These are phyloP conservation scores for Massariosphaeria phaeospora DNA, from an alignment of 495 filamentous ascomycete genomes.

Conservation along the genomic window DNA sequence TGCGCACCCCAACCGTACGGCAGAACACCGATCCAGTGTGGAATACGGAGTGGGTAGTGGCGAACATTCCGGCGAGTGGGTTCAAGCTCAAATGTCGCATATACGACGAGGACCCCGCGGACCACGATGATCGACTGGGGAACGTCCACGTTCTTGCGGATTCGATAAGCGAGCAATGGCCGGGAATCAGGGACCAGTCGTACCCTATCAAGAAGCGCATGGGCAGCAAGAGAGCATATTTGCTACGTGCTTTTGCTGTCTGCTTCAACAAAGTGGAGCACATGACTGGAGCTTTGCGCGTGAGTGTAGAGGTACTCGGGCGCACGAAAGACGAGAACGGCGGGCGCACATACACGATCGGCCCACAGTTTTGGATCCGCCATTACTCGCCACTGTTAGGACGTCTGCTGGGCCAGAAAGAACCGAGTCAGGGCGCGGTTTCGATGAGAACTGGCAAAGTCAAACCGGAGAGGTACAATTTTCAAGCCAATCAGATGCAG, in stretches of 20 bases:
- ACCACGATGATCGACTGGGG: conserved; percentile 83
- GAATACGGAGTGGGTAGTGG: conserved; percentile 82
- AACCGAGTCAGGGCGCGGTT: conserved; percentile 41
- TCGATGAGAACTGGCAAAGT: conserved; percentile 40
- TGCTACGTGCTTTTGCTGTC: conserved; percentile 59
- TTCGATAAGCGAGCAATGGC: conserved; percentile 58
- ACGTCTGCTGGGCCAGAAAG: conserved; percentile 71
- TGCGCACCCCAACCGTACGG: conserved; percentile 71
- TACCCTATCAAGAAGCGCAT: conserved; percentile 77
- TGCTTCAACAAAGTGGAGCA: conserved; percentile 53
- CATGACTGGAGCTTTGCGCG: conserved; percentile 55
- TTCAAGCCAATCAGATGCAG: conserved; percentile 91
- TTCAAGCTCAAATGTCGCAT: conserved; percentile 75
- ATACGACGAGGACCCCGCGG: conserved; percentile 82
- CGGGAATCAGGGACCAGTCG: conserved; percentile 57
- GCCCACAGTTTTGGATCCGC: conserved; percentile 69
- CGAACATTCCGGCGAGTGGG: conserved; percentile 72
- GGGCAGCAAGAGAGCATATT: conserved; percentile 79
- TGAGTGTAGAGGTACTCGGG: conserved; percentile 72
- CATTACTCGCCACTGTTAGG: conserved; percentile 90
- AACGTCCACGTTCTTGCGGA: conserved; percentile 65
- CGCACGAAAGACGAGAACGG: conserved; percentile 64
- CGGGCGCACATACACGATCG: conserved; percentile 72
- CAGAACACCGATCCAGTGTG: conserved; percentile 67
- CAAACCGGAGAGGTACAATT: conserved; percentile 70